Conservation (phyloP, 176 grass and related monocot species). For the Hyparrhenia diplandra region DNA sequence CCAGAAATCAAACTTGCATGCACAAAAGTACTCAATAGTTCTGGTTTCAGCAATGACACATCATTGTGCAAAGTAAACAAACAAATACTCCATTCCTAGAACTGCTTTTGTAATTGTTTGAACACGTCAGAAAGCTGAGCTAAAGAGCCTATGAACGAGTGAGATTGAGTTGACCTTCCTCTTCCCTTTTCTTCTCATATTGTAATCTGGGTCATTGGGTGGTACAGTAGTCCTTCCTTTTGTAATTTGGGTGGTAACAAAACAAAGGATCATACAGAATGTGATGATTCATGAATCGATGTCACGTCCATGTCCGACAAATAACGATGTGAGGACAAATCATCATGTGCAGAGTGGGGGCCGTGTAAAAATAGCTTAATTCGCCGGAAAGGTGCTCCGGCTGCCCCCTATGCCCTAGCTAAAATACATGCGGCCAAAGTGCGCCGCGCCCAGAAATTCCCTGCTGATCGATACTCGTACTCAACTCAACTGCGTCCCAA, state of each 20-base stretch:
- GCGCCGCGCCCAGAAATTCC: constrained; percentile 39
- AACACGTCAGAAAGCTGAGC: background rate
- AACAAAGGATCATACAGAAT: background rate
- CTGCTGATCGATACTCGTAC: constrained; percentile 11
- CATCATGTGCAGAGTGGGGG: constrained; percentile 20
- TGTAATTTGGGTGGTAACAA: too few relatives aligned
- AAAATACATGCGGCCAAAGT: constrained; percentile 32
- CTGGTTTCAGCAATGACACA: background rate
- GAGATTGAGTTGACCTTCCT: background rate
- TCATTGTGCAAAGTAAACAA: background rate
- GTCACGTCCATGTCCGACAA: constrained; percentile 9
- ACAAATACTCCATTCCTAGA: background rate
- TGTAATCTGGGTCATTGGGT: background rate
- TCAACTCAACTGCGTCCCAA: constrained; percentile 31
- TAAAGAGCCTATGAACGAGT: background rate
- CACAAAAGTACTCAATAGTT: background rate
- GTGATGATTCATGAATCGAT: constrained; percentile 16
- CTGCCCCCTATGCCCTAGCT: background rate
- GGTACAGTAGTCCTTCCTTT: background rate
- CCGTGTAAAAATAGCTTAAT: background rate
- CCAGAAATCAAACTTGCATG: constrained; percentile 4
- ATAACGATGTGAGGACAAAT: constrained; percentile 20
- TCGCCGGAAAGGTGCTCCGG: background rate
- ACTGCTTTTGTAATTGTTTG: background rate
- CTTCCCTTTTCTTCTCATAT: background rate